Base-by-base conservation (phyloP, 2,329 filamentous ascomycete genomes). In the Metarhizium robertsii region DNA sequence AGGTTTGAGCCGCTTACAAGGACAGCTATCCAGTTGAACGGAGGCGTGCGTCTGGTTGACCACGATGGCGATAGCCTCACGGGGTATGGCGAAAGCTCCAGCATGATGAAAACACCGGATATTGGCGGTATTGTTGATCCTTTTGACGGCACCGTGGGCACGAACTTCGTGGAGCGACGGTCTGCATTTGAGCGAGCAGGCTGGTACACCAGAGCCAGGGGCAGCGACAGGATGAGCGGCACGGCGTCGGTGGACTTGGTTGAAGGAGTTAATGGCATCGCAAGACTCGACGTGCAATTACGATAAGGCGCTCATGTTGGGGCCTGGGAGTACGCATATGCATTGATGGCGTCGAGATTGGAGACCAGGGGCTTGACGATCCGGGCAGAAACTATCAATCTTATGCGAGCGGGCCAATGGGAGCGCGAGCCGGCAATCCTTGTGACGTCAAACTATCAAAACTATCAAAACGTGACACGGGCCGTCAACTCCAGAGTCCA, bases 201-300 rank as follows among this genome's bases (percentile, higher is more conserved):
- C 50, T 57, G 53, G 52, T 54, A 38, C 52, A 49, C 30, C 30
- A 45, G 54, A 46, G 50, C 30, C 29, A 45, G 55, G 48, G 42
- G 47, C 20, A 46, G 57, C 5, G 55, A 59, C 25, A 52, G 58
- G 43, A 60, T 59, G 58, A 64, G 60, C 42, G 61, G 62, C 32
- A 64, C 58, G 14, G 55, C 66, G 32, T 64, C 60, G 42, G 57
- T 65, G 53, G 67, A 69, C 57, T 55, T 71, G 45, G 66, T 71
- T 14, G 69, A 71, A 57, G 67, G 71, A 52, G 53, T 69, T 25
- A 66, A 61, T n/a, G 69, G 68, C 11, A 66, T 73, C 54, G 64
- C 67, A 34, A 66, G 69, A 59, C 64, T 75, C 50, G 68, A 73
- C 55, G 61, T 74, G 60, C 70, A 73, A 60, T 66, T 74, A 30